Evolutionary conservation across 1,139 yeast genomes (phyloP).

Genomic region (Hemisphaericaspora subhashii): DNA sequence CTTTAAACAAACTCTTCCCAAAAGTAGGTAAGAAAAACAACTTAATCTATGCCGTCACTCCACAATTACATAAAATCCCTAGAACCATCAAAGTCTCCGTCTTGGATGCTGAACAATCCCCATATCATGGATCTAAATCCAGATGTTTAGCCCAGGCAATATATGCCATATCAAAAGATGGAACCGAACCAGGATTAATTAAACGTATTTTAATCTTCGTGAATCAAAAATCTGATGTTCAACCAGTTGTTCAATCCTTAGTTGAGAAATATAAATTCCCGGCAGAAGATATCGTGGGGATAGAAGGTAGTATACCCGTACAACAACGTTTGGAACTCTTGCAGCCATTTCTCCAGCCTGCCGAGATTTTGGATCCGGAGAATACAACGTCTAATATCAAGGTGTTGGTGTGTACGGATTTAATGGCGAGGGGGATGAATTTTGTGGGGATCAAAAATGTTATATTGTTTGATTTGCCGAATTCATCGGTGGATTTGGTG

Average conservation of each 20-base stretch:
- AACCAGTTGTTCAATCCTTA: slow-evolving; percentile 55
- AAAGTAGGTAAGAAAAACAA: slow-evolving; percentile 39
- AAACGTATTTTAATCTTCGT: slow-evolving; percentile 88
- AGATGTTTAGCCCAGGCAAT: slow-evolving; percentile 87
- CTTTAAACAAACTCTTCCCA: slow-evolving; percentile 64
- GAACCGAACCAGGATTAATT: slow-evolving; percentile 72
- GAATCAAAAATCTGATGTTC: slow-evolving; percentile 68
- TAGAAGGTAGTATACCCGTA: slow-evolving; percentile 64
- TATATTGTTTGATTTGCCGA: slow-evolving; percentile 81
- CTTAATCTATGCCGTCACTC: slow-evolving; percentile 67
- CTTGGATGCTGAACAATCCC: slow-evolving; percentile 71
- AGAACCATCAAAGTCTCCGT: slow-evolving; percentile 68
- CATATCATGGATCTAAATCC: slow-evolving; percentile 79
- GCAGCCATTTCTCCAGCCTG: slow-evolving; percentile 62
- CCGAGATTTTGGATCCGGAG: slow-evolving; percentile 37
- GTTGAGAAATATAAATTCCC: slow-evolving; percentile 54
- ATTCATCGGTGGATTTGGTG: slow-evolving; percentile 78
- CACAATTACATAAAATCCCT: slow-evolving; percentile 81
- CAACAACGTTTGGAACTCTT: slow-evolving; percentile 59
- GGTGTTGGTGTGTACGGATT: slow-evolving; percentile 85
- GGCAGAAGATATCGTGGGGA: slow-evolving; percentile 47
- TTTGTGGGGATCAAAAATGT: slow-evolving; percentile 82
- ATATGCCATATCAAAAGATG: slow-evolving; percentile 82
- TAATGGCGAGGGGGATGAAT: slow-evolving; percentile 87
- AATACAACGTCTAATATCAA: slow-evolving; percentile 40